phyloP scores from a whole-genome alignment of 2,329 filamentous ascomycete species.

The Exophiala oligosperma region DNA sequence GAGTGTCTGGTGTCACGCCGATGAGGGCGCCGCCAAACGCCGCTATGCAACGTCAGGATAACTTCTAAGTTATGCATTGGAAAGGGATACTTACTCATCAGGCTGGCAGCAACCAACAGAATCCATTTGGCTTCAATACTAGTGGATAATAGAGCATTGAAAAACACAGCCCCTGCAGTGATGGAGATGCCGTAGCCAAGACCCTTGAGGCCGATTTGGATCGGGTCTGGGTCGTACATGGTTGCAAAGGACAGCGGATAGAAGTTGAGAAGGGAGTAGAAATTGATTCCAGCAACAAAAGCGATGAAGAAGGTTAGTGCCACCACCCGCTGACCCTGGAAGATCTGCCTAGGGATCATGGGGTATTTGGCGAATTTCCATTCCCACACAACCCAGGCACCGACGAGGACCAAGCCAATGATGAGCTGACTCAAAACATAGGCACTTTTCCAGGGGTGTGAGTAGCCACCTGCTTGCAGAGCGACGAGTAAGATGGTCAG shows the following conservation, averaged over 20 bases:
- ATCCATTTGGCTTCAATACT: constrained; percentile 21
- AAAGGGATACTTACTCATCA: constrained; percentile 19
- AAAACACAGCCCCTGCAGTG: constrained; percentile 22
- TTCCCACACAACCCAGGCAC: constrained; percentile 14
- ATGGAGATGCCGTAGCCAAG: constrained; percentile 18
- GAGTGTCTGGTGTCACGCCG: constrained; percentile 53
- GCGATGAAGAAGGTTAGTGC: constrained; percentile 58
- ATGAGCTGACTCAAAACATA: constrained; percentile 12
- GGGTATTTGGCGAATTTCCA: constrained; percentile 10
- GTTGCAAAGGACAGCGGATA: constrained; percentile 17
- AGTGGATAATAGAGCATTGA: constrained; percentile 21
- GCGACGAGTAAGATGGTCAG: constrained; percentile 18
- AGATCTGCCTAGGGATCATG: constrained; percentile 16
- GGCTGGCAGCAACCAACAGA: constrained; percentile 8
- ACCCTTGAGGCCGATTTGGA: constrained; percentile 21
- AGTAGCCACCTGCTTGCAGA: constrained; percentile 16
- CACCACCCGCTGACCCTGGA: constrained; percentile 37
- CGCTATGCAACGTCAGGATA: background rate
- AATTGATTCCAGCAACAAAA: constrained; percentile 51
- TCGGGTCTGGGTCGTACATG: constrained; percentile 22
- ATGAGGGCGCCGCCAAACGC: constrained; percentile 49
- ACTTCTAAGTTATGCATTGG: background rate
- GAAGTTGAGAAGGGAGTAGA: constrained; percentile 26
- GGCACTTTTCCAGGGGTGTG: constrained; percentile 16
- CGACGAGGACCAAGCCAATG: constrained; percentile 7